A percentile compares a stretch with the other conserved stretches of the same genome.
phyloP scores from a whole-genome alignment of 768 basidiomycete genomes.

The Xanthoconium stramineum region DNA sequence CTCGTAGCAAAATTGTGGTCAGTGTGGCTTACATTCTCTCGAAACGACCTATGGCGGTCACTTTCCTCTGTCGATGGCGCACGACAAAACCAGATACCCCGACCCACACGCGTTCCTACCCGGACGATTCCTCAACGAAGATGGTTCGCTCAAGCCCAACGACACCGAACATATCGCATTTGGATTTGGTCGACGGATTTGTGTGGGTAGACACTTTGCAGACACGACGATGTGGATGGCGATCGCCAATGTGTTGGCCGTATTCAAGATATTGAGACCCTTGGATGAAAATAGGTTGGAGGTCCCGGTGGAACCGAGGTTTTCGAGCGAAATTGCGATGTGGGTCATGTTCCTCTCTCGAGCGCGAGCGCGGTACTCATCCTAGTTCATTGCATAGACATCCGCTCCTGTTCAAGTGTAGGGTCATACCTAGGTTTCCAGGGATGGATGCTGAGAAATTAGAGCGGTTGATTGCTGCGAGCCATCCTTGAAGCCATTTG shows the following conservation, averaged over 20 bases:
- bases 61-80: neutral
- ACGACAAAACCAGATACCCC: neutral
- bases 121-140: neutral
- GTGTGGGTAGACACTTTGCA: neutral
- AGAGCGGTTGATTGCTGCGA: neutral
- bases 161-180: too few relatives aligned
- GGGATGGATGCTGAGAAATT: too few relatives aligned
- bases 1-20: slow-evolving; percentile 9
- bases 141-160: too few relatives aligned
- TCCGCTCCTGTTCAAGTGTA: neutral
- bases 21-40: neutral
- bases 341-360: too few relatives aligned
- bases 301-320: too few relatives aligned
- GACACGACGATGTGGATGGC: neutral
- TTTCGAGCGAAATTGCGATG: too few relatives aligned
- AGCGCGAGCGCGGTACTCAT: too few relatives aligned
- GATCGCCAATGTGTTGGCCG: neutral
- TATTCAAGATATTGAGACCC: too few relatives aligned
- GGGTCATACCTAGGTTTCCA: neutral
- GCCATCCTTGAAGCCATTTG: neutral
- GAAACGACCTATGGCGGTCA: too few relatives aligned
- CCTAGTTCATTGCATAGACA: neutral
- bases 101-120: neutral
- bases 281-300: too few relatives aligned
- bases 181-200: neutral